A percentile compares a stretch with the other conserved stretches of the same genome.
These are phyloP conservation scores for Stephania japonica DNA, from an alignment of 164 flowering plant genomes.

Conservation along the genomic window DNA sequence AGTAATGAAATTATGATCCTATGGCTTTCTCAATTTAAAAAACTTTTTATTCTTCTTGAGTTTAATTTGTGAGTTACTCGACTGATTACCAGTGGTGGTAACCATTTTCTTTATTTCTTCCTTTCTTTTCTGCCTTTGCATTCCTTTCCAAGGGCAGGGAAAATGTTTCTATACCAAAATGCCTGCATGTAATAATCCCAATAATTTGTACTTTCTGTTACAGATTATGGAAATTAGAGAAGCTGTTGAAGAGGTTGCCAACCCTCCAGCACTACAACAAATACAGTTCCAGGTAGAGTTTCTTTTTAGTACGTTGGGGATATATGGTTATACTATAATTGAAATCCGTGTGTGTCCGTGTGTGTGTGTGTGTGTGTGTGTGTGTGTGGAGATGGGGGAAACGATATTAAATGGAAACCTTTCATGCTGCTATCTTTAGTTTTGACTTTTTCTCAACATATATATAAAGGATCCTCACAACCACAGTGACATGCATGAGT, in stretches of 20 bases:
- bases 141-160: neutral
- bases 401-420: neutral
- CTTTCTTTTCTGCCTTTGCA: neutral
- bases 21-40: too few species aligned
- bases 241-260: constrained; percentile 77
- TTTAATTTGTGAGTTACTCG: too few species aligned
- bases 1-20: too few species aligned
- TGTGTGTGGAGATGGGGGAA: neutral
- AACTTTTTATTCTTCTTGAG: too few species aligned
- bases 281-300: constrained; percentile 56
- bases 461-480: neutral
- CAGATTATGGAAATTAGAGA: constrained; percentile 90
- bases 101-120: too few species aligned
- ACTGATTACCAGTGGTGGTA: too few species aligned
- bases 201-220: constrained; percentile 2
- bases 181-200: too few species aligned
- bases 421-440: too few species aligned
- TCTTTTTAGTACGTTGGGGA: neutral
- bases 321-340: neutral
- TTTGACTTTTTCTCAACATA: neutral
- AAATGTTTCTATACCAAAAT: too few species aligned
- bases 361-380: neutral
- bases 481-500: neutral
- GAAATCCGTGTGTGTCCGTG: too few species aligned
- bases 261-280: constrained; percentile 40